Base-by-base conservation (phyloP, 768 basidiomycete species). In the Mycena rosella region DNA sequence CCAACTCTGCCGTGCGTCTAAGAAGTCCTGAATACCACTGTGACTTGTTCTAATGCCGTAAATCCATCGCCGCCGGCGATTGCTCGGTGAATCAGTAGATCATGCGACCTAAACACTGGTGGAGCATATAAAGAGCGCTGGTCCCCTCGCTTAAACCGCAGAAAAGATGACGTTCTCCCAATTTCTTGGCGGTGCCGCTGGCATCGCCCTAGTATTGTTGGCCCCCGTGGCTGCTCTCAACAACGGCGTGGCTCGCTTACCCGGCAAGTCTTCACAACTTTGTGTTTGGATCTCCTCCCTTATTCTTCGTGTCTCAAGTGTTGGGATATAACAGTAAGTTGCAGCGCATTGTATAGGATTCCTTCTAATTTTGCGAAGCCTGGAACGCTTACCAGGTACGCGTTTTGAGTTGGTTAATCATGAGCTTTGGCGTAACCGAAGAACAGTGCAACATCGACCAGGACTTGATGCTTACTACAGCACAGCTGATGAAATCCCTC, bases 401-500 rank as follows among this genome's bases (percentile, higher is more conserved):
- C 13, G n/a, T 7, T 26, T 10, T 29, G 32, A 7, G 7, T 20
- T 6, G 6, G 42, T n/a, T 20, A 20, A 6, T 20, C 0, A 47
- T n/a, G 6, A 47, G 7, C 36, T 40, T 5, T 27, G 44, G 26
- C 26, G 9, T 38, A 36, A 66, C 26, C 18, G 44, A 22, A 40
- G 34, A 48, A 51, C 52, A 70, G 69, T 70, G 69, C 69, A 67
- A 70, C 26, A 70, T 84, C 69, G 78, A 88, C 67, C 86, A 89
- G 71, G 74, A 79, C 24, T 77, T 88, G 27, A 77, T 90, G 29
- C 73, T 89, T 30, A 76, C 83, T 61, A 86, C 84, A 0, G 87
- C 89, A 1, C 72, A 83, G 14, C 70, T 86, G 49, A 84, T 90
- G 81, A 85, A 85, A 72, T 82, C 82, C n/a, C 80, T 89, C n/a